Evolutionary conservation across 345 rosid species (phyloP), one percentile per base, ranked within the genome.

Genomic region (Rhodamnia argentea): DNA sequence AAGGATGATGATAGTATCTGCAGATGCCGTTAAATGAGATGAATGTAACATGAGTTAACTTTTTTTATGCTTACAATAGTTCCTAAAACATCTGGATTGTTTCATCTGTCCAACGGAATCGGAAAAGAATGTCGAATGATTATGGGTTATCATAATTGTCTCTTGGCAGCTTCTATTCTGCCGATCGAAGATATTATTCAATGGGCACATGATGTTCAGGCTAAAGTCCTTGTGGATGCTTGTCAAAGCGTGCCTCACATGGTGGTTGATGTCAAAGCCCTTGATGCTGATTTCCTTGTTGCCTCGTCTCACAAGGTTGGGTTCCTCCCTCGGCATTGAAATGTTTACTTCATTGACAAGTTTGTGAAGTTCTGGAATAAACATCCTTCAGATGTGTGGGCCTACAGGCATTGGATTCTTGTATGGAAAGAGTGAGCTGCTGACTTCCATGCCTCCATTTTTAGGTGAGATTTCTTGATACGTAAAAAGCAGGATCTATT

Each of bases 391-490:
- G 99, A 97, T 97, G 99, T 96, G 97, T 95, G 99, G 99, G 93
- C 99, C 99, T 92, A 97, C 99, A 96, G 98, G 99, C 96, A 84
- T 97, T 84, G 99, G 99, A 85, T 97, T 97, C 94, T 93, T 97
- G 86, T 94, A 93, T 88, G 98, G 96, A 51, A 96, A 94, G 91
- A 91, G 96, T 88, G 96, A 92, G 50, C 87, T 95, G 86, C 88
- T 97, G 88, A 89, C 86, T 52, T 24, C 90, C 60, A 95, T 97
- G 99, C 99, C 99, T 90, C 99, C 99, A n/a, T 97, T 97, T 93
- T 87, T 97, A 90, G 99, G 99, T 97, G 90, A 87, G 53, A 24
- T 16, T 23, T 51, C 15, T 42, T 50, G 52, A 40, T 18, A 29
- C 15, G 3, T 23, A 53, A 13, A 32, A 70, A 16, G 47, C 18